These are phyloP conservation scores for Wilcoxina mikolae DNA, from an alignment of 495 filamentous ascomycete species.

Conservation along the genomic window DNA sequence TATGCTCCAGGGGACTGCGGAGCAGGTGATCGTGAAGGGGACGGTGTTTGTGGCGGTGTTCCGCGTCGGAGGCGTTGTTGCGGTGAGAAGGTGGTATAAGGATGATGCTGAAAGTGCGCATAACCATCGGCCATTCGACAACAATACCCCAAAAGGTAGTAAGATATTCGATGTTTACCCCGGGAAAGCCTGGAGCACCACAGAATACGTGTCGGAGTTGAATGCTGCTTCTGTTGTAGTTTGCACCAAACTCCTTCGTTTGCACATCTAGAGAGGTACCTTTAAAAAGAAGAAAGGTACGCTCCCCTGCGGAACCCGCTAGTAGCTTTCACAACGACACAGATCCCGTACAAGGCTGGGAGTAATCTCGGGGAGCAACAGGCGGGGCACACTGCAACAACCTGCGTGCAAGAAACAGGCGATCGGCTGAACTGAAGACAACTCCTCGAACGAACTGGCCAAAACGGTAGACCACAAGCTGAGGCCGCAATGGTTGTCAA, in stretches of 20 bases:
- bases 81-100: constrained; percentile 7
- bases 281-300: background rate
- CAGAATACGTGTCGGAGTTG: background rate
- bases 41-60: constrained; percentile 42
- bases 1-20: constrained; percentile 50
- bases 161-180: constrained; percentile 2
- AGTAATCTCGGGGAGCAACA: too few relatives aligned
- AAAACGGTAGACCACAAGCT: too few relatives aligned
- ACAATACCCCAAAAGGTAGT: background rate
- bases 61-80: constrained; percentile 22
- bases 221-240: constrained; percentile 12
- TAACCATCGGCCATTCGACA: constrained; percentile 30
- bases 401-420: too few relatives aligned
- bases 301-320: too few relatives aligned
- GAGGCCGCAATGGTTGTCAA: too few relatives aligned
- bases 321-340: too few relatives aligned
- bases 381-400: background rate
- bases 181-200: constrained; percentile 4
- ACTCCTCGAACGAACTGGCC: too few relatives aligned
- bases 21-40: constrained; percentile 55
- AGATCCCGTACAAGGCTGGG: too few relatives aligned
- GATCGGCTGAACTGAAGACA: too few relatives aligned
- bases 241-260: constrained; percentile 20
- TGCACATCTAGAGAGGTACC: constrained; percentile 27
- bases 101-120: constrained; percentile 25